These are phyloP conservation scores for Xanthoceras sorbifolium DNA, from an alignment of 345 rosid species.

Conservation along the genomic window DNA sequence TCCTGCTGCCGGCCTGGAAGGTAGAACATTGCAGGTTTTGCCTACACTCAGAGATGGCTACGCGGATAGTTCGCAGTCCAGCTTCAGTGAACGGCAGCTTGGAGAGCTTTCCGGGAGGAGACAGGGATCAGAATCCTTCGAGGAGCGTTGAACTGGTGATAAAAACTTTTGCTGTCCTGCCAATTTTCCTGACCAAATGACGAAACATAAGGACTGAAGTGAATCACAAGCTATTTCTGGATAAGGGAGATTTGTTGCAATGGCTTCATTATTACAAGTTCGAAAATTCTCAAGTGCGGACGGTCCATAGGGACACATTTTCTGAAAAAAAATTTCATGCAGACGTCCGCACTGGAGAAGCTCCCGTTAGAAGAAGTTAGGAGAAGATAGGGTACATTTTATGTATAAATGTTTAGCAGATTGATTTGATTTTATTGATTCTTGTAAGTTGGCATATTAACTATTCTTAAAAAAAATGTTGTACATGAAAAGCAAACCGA, in stretches of 20 bases:
- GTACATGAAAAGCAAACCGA: not conserved
- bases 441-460: not conserved
- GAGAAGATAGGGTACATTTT: not conserved
- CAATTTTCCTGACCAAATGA: too few relatives aligned
- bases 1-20: constrained; percentile 20
- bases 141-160: not conserved
- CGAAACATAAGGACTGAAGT: too few relatives aligned
- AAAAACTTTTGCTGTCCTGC: too few relatives aligned
- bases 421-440: constrained; percentile 4
- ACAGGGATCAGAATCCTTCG: not conserved
- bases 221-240: too few relatives aligned
- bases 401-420: constrained; percentile 3
- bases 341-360: not conserved
- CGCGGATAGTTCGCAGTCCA: constrained; percentile 1
- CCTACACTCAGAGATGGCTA: constrained; percentile 34
- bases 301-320: not conserved
- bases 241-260: too few relatives aligned
- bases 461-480: not conserved
- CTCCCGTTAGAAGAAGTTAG: constrained; percentile 8
- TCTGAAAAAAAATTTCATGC: not conserved
- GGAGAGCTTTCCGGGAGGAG: constrained; percentile 4
- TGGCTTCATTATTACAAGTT: too few relatives aligned
- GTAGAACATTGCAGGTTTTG: constrained; percentile 26
- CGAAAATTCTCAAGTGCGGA: not conserved
- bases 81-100: not conserved